Base-by-base conservation (phyloP, 495 filamentous ascomycete genomes). In the Podospora anserina region DNA sequence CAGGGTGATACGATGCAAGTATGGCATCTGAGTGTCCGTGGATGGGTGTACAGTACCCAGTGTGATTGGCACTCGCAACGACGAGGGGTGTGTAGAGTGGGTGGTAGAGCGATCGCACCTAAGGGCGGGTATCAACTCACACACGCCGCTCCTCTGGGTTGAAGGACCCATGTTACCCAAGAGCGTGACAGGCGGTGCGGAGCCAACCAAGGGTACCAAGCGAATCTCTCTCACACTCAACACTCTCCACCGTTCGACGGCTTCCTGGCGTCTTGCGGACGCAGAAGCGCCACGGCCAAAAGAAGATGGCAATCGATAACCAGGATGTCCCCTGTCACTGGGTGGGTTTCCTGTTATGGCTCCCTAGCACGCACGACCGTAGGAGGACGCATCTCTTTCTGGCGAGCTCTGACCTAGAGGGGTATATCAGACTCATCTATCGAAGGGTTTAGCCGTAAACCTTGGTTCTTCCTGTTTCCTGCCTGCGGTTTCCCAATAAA, bases 391-490 rank as follows among this genome's bases (percentile, higher is more conserved):
- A 71, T 61, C 70, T 65, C 62, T 66, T 67, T 72, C 57, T 68
- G 58, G 49, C 69, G 55, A n/a, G 58, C 68, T 70, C 34, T 20
- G 68, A 68, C 63, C 64, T 73, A 32, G 61, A 65, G 69, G 74
- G 74, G 44, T 76, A 75, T 76, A 76, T 71, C 57, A 68, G 39
- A 20, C 23, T 44, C 23, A 63, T 34, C 66, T 72, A 74, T 67
- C 39, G 61, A 53, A 69, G 44, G 68, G 66, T 68, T 74, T 75
- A 74, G 74, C 72, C 76, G 71, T 75, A 68, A 66, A 76, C 72
- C 72, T 72, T 75, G 76, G 72, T 71, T 70, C 63, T 20, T 19
- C 60, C 66, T 64, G 68, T 75, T 73, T 70, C 61, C 64, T 71
- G 54, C 58, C 34, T 61, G 67, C 66, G 56, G 68, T 28, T 61